Evolutionary conservation across 1,284 basidiomycete species (phyloP), one percentile per base, ranked within the genome.

Genomic region (Irpex sp.): DNA sequence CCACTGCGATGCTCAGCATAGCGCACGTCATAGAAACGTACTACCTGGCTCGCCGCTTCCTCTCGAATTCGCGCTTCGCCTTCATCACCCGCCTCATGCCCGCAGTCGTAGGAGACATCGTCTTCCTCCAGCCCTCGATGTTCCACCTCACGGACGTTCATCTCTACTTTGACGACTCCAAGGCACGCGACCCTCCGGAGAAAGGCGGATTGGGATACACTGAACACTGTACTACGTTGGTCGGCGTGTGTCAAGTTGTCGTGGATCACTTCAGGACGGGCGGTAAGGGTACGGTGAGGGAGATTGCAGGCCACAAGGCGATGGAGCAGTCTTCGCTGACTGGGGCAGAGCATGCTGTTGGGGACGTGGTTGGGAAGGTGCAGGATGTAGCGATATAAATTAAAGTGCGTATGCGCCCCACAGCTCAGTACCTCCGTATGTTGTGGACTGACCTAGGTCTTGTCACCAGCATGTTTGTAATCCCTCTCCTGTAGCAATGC

Each of bases 91-190:
- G 70, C 55, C 61, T 81, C 47, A 67, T 91, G 44, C 87, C 87
- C 1, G 66, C 77, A 1, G 67, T 89, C 31, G 72, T 72, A 17
- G 82, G 83, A 44, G 86, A 87, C 63, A 68, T 88, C 9, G 69
- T 88, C 51, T 87, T 85, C 70, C 76, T 92, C 26, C 91, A 92
- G 69, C 89, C 90, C 1, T 79, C 89, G 1, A 75, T 89, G 47
- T 91, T 87, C 72, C 77, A 80, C 8, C 78, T 92, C n/a, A 82
- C 81, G 4, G 77, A 77, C 57, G 77, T 88, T 6, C 90, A 92
- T 68, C 74, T 91, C 57, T 78, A 90, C 52, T 89, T 90, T 68
- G 87, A 91, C 66, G 88, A 91, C 70, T 85, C 86, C 11, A 81
- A 85, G 36, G 89, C 90, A 15, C 81, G 87, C 0, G 71, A 82